phyloP scores from a whole-genome alignment of 345 rosid species.

The Lenwebbia sp. region DNA sequence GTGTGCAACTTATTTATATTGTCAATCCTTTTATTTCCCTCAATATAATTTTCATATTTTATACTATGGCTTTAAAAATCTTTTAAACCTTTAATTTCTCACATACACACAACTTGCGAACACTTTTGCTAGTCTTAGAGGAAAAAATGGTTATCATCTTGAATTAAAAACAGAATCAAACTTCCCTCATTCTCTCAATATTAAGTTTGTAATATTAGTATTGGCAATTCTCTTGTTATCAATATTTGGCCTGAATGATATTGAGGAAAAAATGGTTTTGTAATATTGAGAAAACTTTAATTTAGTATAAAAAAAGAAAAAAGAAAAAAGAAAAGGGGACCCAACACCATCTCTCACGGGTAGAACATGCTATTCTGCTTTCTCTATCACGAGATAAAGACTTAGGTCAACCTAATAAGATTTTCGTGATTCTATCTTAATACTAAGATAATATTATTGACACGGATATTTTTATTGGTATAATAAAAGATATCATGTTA shows the following conservation, averaged over 20 bases:
- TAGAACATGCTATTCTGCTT: neutral
- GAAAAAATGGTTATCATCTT: too few species aligned
- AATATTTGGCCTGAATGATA: neutral
- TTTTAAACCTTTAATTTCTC: neutral
- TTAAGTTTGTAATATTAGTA: neutral
- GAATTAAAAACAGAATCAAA: too few species aligned
- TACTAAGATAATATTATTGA: neutral
- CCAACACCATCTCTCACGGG: neutral
- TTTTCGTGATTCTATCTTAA: neutral
- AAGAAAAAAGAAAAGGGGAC: too few species aligned
- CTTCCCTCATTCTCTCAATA: too few species aligned
- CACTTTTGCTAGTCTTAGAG: too few species aligned
- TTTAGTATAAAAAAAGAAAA: neutral
- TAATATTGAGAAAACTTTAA: too few species aligned
- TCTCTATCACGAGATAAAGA: neutral
- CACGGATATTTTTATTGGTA: neutral
- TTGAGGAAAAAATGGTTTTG: too few species aligned
- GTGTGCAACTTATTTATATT: neutral
- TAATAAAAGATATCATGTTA: too few species aligned
- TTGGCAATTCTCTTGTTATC: neutral
- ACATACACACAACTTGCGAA: neutral
- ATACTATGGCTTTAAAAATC: neutral
- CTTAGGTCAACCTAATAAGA: neutral
- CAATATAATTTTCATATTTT: neutral
- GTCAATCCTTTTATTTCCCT: neutral